Conservation (phyloP, 192 early-diverging fungal genomes). For the Podila epicladia region DNA sequence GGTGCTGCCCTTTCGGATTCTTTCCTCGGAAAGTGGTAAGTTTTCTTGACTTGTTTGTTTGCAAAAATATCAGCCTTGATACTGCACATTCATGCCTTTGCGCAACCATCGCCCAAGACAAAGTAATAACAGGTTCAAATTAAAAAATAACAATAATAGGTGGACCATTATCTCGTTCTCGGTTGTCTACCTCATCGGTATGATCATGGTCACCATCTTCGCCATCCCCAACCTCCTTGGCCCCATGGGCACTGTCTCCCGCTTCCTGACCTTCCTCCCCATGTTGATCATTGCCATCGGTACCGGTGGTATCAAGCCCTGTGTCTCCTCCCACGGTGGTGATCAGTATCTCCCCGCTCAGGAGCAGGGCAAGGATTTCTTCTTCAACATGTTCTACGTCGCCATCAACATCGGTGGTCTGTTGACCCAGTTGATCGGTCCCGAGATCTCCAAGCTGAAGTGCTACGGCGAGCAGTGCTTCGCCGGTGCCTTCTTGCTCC, state of each 20-base stretch:
- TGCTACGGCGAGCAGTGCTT: conserved; percentile 60
- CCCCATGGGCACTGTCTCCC: conserved; percentile 20
- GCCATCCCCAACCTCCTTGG: conserved; percentile 56
- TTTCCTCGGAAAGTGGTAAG: conserved; percentile 71
- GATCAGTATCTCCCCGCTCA: conserved; percentile 62
- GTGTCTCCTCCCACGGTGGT: conserved; percentile 45
- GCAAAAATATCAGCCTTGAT: no score
- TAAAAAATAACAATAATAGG: conserved; percentile 7
- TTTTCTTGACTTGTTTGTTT: no score
- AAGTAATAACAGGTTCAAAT: background rate
- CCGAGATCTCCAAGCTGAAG: conserved; percentile 42
- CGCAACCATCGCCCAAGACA: no score
- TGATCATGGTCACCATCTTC: conserved; percentile 58
- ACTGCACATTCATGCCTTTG: no score
- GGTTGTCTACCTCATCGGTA: conserved; percentile 57
- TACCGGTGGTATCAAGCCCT: conserved; percentile 74
- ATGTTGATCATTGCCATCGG: conserved; percentile 65
- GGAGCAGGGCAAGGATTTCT: conserved; percentile 50
- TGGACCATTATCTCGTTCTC: conserved; percentile 58
- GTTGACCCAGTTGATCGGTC: conserved; percentile 57
- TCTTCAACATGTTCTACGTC: conserved; percentile 60
- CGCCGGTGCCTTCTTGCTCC: conserved; percentile 51
- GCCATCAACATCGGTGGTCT: conserved; percentile 69
- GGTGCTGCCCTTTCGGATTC: conserved; percentile 71
- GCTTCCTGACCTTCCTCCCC: conserved; percentile 54